These are phyloP conservation scores for Colletotrichum destructivum DNA, from an alignment of 2,329 filamentous ascomycete species.

Conservation along the genomic window DNA sequence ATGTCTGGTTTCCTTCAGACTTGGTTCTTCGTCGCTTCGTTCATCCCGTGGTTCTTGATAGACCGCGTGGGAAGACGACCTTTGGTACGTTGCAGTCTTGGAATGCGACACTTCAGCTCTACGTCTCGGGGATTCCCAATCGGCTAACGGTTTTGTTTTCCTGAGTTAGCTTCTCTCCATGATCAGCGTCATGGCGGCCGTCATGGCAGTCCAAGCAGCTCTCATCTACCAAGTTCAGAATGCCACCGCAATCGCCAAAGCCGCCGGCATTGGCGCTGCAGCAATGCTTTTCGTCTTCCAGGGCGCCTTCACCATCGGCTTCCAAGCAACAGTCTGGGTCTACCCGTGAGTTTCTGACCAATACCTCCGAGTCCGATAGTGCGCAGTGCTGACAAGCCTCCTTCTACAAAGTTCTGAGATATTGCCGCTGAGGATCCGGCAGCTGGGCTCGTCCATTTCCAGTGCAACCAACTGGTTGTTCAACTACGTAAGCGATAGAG, in stretches of 20 bases:
- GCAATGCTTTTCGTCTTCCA: slow-evolving; percentile 60
- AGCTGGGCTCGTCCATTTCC: slow-evolving; percentile 51
- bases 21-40: slow-evolving; percentile 58
- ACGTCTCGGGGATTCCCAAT: background rate
- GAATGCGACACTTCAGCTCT: too few relatives aligned
- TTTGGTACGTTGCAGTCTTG: background rate
- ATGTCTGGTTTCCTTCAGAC: slow-evolving; percentile 69
- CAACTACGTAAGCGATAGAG: slow-evolving; percentile 48
- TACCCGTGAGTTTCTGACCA: slow-evolving; percentile 45
- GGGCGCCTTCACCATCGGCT: slow-evolving; percentile 57
- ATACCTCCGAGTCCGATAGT: rapidly evolving
- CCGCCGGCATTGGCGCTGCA: slow-evolving; percentile 56
- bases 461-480: slow-evolving; percentile 54
- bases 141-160: background rate
- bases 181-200: slow-evolving; percentile 57
- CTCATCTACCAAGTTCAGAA: slow-evolving; percentile 58
- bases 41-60: slow-evolving; percentile 64
- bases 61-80: slow-evolving; percentile 60
- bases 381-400: background rate
- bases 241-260: slow-evolving; percentile 49
- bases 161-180: slow-evolving; percentile 53
- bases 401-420: slow-evolving; percentile 49
- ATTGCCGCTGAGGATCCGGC: slow-evolving; percentile 50
- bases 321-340: slow-evolving; percentile 55
- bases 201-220: slow-evolving; percentile 58